Evolutionary conservation across 441 rosid genomes (phyloP), one percentile per base, ranked within the genome.

Genomic region (Erysimum cheiri): DNA sequence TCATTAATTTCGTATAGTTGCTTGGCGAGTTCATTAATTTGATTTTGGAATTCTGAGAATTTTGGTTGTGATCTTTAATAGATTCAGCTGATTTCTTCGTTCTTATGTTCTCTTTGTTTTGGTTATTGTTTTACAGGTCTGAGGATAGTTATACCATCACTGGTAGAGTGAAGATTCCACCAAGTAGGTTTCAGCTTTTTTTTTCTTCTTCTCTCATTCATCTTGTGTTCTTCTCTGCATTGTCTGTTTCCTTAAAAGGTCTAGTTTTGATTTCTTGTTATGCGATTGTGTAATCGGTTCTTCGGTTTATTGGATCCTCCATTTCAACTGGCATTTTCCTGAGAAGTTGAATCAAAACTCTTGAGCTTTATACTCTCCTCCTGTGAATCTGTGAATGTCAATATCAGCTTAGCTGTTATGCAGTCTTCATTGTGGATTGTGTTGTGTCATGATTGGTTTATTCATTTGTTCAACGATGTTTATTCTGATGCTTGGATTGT

Each of bases 111-210:
- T 48, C 22, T 55, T 29, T 28, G 40, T 47, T 3, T 46, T 65
- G 50, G 17, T 64, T 65, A 14, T 40, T 70, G 6, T 22, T 1
- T 22, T 22, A 29, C 79, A 89, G 98, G 84, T 81, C 89, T 66
- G 83, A 67, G 19, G 92, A 89, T 73, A 93, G 92, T 26, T 79
- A 80, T 80, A 71, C 85, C 12, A 85, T 93, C 49, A 89, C 80
- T 40, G 98, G 98, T 56, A 87, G 93, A 66, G 94, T 91, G 33
- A 88, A 77, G 84, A 70, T 91, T 60, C 83, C 85, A 60, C 79
- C 81, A 5, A 90, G 98, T 91, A 78, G 1, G 74, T 52, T 69
- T 44, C 58, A 13, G 6, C 17, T 22, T 24, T 19, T 19, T 22
- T 22, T 22, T 13, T 24, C 26, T 2, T 10, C 24, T 28, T 17